These are phyloP conservation scores for Hanseniaspora guilliermondii DNA, from an alignment of 805 yeast species.

Conservation along the genomic window DNA sequence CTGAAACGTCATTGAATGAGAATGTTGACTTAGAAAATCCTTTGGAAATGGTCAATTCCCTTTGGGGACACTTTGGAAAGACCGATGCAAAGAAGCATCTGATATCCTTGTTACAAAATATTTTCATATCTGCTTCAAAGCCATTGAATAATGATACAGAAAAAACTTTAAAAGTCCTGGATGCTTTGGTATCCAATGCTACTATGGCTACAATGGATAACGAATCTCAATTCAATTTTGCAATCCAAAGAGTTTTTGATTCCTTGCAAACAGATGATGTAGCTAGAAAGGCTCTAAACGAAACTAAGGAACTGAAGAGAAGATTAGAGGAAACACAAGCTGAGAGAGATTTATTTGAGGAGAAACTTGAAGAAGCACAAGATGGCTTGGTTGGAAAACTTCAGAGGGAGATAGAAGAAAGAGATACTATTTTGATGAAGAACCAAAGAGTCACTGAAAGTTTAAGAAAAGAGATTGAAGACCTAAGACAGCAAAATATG, in stretches of 20 bases:
- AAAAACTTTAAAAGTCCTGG: constrained; percentile 41
- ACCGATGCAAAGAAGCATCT: constrained; percentile 41
- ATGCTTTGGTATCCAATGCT: constrained; percentile 59
- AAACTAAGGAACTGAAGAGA: constrained; percentile 43
- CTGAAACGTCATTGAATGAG: constrained; percentile 20
- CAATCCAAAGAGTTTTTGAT: constrained; percentile 64
- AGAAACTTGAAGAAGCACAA: constrained; percentile 62
- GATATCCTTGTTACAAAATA: constrained; percentile 35
- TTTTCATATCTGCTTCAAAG: constrained; percentile 25
- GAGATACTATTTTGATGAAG: constrained; percentile 49
- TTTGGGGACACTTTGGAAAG: constrained; percentile 38
- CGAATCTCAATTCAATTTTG: constrained; percentile 63
- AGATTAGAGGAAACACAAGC: constrained; percentile 35
- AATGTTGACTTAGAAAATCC: constrained; percentile 46
- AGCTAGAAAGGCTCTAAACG: constrained; percentile 60
- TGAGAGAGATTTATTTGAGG: constrained; percentile 55
- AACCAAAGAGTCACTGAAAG: constrained; percentile 54
- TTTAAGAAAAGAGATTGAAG: constrained; percentile 54
- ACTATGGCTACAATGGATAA: constrained; percentile 38
- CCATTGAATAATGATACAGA: constrained; percentile 21
- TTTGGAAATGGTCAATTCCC: constrained; percentile 47
- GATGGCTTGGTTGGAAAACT: constrained; percentile 66
- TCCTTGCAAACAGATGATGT: constrained; percentile 80
- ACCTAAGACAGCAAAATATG: constrained; percentile 44
- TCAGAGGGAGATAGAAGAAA: constrained; percentile 55